Base-by-base conservation (phyloP, 352 stramenopile genomes). In the Phytopythium kandeliae region DNA sequence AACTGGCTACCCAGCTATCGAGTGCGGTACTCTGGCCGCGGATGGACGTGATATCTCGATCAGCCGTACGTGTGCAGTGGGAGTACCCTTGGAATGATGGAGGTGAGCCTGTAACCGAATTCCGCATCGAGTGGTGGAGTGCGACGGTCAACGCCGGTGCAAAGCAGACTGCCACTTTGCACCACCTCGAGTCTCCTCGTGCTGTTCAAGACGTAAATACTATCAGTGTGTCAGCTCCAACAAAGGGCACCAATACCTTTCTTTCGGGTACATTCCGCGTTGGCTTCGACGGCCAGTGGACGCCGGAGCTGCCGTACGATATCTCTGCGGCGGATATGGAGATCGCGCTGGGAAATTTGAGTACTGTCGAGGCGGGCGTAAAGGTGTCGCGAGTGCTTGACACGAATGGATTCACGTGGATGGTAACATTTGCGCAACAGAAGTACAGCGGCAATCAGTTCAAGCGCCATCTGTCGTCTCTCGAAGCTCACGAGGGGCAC, bases 201-300 rank as follows among this genome's bases (percentile, higher is more conserved):
- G 72, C 61, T n/a, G 53, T 75, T 1, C 49, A 68, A 2, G 84
- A 94, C 33, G 65, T 92, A 17, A 68, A 84, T 22, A 80, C 71
- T 0, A 80, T 92, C 38, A 87, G 73, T 6, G 59, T 94, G 2
- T 91, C 81, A 1, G 75, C 79, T 37, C 81, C 84, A 9, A 80
- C 54, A 0, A 50, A 62, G 2, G 77, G 78, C 5, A 17, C 64
- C 1, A 67, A 76, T 24, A 73, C 47, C 13, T 80, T 65, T 47
- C 51, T 92, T 0, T 69, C 65, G 1, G 84, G 84, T 3, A 89
- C 86, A 21, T 98, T 98, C 69, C 84, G 81, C 4, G 62, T 98
- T 19, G 71, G 64, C 1, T 98, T 96, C 61, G 84, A 89, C 48
- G 82, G 78, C 11, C 75, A 95, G 35, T 90, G 71, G 53, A 98